Conservation (phyloP, 805 yeast species). For the Metschnikowia baotianmanensis region DNA sequence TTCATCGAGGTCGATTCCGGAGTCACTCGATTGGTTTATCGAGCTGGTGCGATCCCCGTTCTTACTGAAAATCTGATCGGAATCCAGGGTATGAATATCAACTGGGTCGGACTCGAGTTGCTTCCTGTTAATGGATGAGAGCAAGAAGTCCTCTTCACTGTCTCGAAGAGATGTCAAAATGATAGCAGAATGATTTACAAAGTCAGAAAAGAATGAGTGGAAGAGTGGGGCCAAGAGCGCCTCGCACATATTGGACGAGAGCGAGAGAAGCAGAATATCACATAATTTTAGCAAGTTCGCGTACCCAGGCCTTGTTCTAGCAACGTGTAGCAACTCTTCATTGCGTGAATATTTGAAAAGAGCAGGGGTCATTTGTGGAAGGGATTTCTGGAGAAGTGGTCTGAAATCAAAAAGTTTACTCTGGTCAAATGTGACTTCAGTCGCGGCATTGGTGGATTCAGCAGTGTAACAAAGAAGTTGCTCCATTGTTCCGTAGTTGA, state of each 20-base stretch:
- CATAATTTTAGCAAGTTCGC: constrained; percentile 32
- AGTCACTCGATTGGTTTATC: constrained; percentile 1
- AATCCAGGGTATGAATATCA: too few relatives aligned
- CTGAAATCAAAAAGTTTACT: constrained; percentile 63
- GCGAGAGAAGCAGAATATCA: constrained; percentile 21
- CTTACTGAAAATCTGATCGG: too few relatives aligned
- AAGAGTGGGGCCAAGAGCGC: constrained; percentile 39
- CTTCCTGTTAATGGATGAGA: constrained; percentile 44
- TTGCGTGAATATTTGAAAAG: constrained; percentile 51
- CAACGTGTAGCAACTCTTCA: constrained; percentile 28
- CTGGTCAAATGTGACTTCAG: constrained; percentile 36
- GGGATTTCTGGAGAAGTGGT: constrained; percentile 60
- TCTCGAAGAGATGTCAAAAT: constrained; percentile 66
- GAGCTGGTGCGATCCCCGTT: too few relatives aligned
- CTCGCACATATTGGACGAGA: constrained; percentile 27
- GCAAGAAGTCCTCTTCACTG: constrained; percentile 67
- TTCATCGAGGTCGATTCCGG: constrained; percentile 51
- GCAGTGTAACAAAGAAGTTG: constrained; percentile 60
- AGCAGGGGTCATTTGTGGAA: constrained; percentile 55
- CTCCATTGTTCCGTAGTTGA: constrained; percentile 69
- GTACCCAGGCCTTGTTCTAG: constrained; percentile 25
- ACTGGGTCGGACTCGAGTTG: constrained; percentile 39
- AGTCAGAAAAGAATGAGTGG: constrained; percentile 50
- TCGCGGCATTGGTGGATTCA: constrained; percentile 45
- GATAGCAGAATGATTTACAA: constrained; percentile 63